Conservation (phyloP, 2,329 filamentous ascomycete species). For the Bipolaris victoriae region DNA sequence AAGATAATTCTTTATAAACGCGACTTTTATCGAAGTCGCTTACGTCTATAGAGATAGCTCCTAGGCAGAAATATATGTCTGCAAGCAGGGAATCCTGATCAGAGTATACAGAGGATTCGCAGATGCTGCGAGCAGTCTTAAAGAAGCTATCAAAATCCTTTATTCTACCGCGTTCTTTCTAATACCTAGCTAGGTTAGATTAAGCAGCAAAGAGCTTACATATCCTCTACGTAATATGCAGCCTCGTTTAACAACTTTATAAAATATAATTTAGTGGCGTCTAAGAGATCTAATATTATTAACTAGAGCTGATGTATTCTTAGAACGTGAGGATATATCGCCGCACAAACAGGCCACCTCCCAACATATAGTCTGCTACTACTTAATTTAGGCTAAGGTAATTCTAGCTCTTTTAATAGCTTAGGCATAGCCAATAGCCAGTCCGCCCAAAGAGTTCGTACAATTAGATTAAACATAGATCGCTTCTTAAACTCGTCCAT, state of each 20-base stretch:
- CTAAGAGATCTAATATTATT: conserved; percentile 1
- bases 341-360: conserved; percentile 10
- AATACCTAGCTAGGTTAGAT: conserved; percentile 8
- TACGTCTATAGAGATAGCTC: conserved; percentile 2
- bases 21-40: conserved; percentile 7
- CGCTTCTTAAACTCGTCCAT: not conserved
- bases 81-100: conserved; percentile 9
- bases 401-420: conserved; percentile 6
- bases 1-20: conserved; percentile 8
- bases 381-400: conserved; percentile 11
- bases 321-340: conserved; percentile 14
- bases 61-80: conserved; percentile 10
- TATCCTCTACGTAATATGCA: not conserved
- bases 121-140: conserved; percentile 10
- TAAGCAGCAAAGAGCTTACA: conserved; percentile 1
- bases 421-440: conserved; percentile 18
- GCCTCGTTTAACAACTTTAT: not conserved
- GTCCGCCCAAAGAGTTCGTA: conserved; percentile 7
- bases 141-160: conserved; percentile 13
- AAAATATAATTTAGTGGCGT: not conserved
- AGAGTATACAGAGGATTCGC: conserved; percentile 3
- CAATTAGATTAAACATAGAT: conserved; percentile 8
- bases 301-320: conserved; percentile 11
- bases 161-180: conserved; percentile 14
- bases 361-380: conserved; percentile 1